Base-by-base conservation (phyloP, 306 rosid species). In the Rosa lucieae region DNA sequence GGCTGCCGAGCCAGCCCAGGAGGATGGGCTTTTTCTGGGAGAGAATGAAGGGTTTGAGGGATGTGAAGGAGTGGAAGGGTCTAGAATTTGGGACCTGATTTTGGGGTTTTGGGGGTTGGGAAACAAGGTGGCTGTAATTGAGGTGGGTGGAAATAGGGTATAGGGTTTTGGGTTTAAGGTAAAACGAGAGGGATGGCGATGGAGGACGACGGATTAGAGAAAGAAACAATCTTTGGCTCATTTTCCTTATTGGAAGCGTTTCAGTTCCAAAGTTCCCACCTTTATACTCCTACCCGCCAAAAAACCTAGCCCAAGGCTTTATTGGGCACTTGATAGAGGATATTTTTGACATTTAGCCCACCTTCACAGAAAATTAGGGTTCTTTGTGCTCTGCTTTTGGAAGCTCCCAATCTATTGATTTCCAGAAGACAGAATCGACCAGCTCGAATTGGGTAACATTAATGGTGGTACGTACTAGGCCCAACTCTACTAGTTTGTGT, bases 1-100 rank as follows among this genome's bases (percentile, higher is more conserved):
- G 67, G 70, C 93, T 87, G 82, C 97, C 90, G 78, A 92, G 88
- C 97, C 97, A 94, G 20, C 94, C 98, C 39, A 70, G 77, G 55
- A 92, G 81, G 65, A 94, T 87, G 48, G 84, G 74, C 39, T 44
- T 83, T 48, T 68, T 82, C 12, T 92, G 86, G 13, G 94, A 70
- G 56, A 81, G 70, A 55, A 90, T 37, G 83, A 74, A 77, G 7
- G 97, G 97, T 71, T 84, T 85, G 53, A 94, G 91, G 46, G 86
- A 82, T 14, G 70, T 67, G 26, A 83, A 78, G 51, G 85, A 63
- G 18, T 81, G 76, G 26, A 87, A 48, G 32, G 89, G 82, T 40
- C 62, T 51, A 40, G 85, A 78, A 26, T 83, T 68, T 6, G 84
- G 79, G 29, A 42, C 63, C 52, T 14, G 49, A 11, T 39, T 46